Evolutionary conservation across 331 rosid species (phyloP).

Genomic region (Phaseolus coccineus): DNA sequence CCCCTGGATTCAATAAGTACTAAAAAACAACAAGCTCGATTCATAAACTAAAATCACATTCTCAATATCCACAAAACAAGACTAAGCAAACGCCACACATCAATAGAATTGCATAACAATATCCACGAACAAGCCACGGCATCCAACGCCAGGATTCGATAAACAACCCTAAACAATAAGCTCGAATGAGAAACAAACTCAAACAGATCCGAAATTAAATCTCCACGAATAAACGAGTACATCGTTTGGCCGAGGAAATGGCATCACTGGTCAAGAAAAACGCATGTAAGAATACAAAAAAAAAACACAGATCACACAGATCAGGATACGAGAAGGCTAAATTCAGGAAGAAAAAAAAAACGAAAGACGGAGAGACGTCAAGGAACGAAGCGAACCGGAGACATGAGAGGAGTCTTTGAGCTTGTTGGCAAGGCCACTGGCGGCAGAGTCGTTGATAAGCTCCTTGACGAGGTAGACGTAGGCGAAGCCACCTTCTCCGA

Average conservation of each 20-base stretch:
- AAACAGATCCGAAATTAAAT: slow-evolving; percentile 38
- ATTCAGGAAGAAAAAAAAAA: neutral
- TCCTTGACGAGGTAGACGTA: slow-evolving; percentile 88
- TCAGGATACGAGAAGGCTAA: slow-evolving; percentile 10
- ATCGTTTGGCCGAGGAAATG: neutral
- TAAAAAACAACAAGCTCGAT: neutral
- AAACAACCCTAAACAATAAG: neutral
- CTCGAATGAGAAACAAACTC: slow-evolving; percentile 17
- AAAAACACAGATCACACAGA: slow-evolving; percentile 26
- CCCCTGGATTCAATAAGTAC: neutral
- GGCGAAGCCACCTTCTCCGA: slow-evolving; percentile 97
- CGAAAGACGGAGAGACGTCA: neutral
- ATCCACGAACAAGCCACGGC: slow-evolving; percentile 11
- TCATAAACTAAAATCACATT: neutral
- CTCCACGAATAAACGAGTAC: neutral
- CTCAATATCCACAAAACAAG: neutral
- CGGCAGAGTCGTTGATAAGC: slow-evolving; percentile 55
- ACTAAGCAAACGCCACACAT: no score
- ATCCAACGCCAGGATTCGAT: neutral
- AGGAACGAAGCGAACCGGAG: slow-evolving; percentile 64
- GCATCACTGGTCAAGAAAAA: slow-evolving; percentile 2
- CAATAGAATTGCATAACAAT: neutral
- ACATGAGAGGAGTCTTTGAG: slow-evolving; percentile 77
- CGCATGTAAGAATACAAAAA: neutral
- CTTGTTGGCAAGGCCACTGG: slow-evolving; percentile 66